Evolutionary conservation across 148 eudicot species (phyloP).

Genomic region (Rhododendron griersonianum): DNA sequence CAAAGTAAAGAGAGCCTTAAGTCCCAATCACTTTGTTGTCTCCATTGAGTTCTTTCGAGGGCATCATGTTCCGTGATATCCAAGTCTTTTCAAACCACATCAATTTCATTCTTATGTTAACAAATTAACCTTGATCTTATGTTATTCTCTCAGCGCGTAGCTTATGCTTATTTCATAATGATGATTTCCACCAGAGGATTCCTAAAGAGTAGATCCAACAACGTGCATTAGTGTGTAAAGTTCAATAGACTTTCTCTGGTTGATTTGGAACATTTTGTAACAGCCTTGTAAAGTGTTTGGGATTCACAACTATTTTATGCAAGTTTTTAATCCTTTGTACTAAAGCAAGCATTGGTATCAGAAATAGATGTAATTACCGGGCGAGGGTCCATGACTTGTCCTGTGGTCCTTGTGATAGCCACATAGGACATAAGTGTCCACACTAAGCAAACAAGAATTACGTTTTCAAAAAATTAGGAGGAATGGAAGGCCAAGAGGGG

Average conservation of each 20-base stretch:
- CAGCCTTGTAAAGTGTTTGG: neutral
- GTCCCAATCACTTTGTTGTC: neutral
- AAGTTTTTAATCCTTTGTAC: neutral
- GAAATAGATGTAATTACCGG: neutral
- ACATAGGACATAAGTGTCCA: neutral
- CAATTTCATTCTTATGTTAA: neutral
- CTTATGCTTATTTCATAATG: neutral
- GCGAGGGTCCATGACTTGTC: neutral
- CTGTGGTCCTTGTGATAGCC: neutral
- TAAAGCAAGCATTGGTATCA: neutral
- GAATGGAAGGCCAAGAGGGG: neutral
- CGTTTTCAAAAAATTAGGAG: neutral
- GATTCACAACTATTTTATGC: neutral
- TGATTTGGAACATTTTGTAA: neutral
- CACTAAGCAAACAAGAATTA: neutral
- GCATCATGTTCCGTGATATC: neutral
- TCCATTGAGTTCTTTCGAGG: neutral
- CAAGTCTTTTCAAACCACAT: neutral
- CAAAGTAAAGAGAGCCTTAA: neutral
- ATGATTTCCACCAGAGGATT: neutral
- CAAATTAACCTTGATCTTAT: neutral
- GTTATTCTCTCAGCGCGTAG: neutral
- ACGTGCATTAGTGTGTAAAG: neutral
- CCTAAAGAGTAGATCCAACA: neutral
- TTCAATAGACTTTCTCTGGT: neutral